phyloP scores from a whole-genome alignment of 345 rosid genomes.

The Brassica napus region Da-Ae NC_063435.1:2305001-2305500 shows the following conservation, averaged over 20 bases:
- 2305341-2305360: too few relatives aligned
- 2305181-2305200: background rate
- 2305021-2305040: conserved; percentile 27
- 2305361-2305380: too few relatives aligned
- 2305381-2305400: too few relatives aligned
- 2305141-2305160: background rate
- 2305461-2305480: too few relatives aligned
- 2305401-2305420: too few relatives aligned
- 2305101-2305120: background rate
- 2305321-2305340: too few relatives aligned
- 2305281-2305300: too few relatives aligned
- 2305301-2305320: too few relatives aligned
- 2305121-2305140: background rate
- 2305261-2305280: too few relatives aligned
- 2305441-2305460: too few relatives aligned
- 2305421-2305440: too few relatives aligned
- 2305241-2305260: background rate
- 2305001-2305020: conserved; percentile 21
- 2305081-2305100: background rate
- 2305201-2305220: background rate
- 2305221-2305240: background rate
- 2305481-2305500: too few relatives aligned
- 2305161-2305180: background rate
- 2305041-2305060: conserved; percentile 25
- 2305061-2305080: conserved; percentile 19